Conservation (phyloP, 257 asterid species). For the Solanum ossicruentum region DNA sequence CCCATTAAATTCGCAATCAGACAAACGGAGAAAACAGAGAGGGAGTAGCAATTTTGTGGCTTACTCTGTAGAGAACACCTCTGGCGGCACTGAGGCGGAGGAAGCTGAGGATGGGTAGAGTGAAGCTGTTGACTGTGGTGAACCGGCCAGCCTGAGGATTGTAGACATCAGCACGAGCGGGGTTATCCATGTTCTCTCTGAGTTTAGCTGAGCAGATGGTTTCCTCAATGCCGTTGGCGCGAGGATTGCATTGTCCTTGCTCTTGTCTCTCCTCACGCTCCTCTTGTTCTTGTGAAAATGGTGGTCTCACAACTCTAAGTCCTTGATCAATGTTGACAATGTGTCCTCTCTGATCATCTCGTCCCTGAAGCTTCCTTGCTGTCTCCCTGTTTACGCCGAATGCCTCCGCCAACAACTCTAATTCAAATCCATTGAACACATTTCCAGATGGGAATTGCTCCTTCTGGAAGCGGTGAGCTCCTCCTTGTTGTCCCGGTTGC, state of each 20-base stretch:
- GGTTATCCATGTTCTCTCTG: constrained; percentile 33
- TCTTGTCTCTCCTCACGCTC: background rate
- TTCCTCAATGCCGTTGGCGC: constrained; percentile 45
- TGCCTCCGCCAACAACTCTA: background rate
- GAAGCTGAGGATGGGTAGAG: constrained; percentile 43
- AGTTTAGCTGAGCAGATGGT: constrained; percentile 41
- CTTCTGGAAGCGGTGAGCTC: background rate
- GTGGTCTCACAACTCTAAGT: constrained; percentile 33
- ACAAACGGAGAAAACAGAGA: background rate
- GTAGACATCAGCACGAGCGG: constrained; percentile 48
- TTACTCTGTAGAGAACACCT: constrained; percentile 42
- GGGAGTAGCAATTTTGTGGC: background rate
- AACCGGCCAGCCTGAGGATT: constrained; percentile 51
- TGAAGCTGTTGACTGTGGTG: constrained; percentile 41
- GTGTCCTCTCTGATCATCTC: background rate
- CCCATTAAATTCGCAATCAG: background rate
- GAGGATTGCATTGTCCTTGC: background rate
- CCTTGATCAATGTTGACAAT: constrained; percentile 1
- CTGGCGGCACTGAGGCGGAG: constrained; percentile 44
- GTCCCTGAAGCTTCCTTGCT: background rate
- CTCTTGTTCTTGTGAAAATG: constrained; percentile 18
- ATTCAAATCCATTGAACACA: background rate
- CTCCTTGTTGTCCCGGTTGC: background rate
- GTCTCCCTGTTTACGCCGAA: background rate
- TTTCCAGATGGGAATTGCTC: constrained; percentile 7